Conservation (phyloP, 2,329 filamentous ascomycete species). For the Alternaria sp. region DNA sequence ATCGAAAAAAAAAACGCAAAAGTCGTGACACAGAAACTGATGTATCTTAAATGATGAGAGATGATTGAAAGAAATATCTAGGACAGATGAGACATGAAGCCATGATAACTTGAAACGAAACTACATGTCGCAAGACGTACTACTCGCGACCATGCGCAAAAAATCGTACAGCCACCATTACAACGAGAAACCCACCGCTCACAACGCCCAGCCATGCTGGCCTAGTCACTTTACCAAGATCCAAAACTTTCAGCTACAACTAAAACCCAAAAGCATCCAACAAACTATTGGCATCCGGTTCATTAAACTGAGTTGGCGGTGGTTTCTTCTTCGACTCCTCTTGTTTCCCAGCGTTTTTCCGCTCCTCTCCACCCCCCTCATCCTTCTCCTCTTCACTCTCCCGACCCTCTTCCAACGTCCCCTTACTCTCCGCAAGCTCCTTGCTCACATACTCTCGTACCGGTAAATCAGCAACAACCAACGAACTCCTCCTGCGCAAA, state of each 20-base stretch:
- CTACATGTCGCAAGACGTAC: background rate
- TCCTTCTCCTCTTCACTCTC: slow-evolving; percentile 45
- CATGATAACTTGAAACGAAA: background rate
- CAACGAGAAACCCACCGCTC: background rate
- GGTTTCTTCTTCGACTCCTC: slow-evolving; percentile 59
- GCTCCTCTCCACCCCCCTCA: slow-evolving; percentile 49
- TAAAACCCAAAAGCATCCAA: slow-evolving; percentile 94
- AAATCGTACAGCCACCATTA: background rate
- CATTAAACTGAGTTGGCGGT: slow-evolving; percentile 81
- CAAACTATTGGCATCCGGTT: slow-evolving; percentile 88
- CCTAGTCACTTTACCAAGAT: background rate
- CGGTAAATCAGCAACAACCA: slow-evolving; percentile 80
- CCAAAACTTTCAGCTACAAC: background rate
- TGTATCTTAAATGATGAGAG: no score
- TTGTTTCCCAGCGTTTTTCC: slow-evolving; percentile 42
- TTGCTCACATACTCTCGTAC: slow-evolving; percentile 35
- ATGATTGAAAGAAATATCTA: no score
- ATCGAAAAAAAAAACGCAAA: no score
- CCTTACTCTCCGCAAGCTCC: slow-evolving; percentile 28
- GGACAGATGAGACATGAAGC: no score
- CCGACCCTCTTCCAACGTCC: slow-evolving; percentile 31
- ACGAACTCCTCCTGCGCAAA: slow-evolving; percentile 74
- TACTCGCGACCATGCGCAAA: background rate
- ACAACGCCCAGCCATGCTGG: background rate
- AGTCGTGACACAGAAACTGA: no score